These are phyloP conservation scores for Phoenix roebelenii DNA, from an alignment of 176 grass and related monocot species.

Conservation along the genomic window DNA sequence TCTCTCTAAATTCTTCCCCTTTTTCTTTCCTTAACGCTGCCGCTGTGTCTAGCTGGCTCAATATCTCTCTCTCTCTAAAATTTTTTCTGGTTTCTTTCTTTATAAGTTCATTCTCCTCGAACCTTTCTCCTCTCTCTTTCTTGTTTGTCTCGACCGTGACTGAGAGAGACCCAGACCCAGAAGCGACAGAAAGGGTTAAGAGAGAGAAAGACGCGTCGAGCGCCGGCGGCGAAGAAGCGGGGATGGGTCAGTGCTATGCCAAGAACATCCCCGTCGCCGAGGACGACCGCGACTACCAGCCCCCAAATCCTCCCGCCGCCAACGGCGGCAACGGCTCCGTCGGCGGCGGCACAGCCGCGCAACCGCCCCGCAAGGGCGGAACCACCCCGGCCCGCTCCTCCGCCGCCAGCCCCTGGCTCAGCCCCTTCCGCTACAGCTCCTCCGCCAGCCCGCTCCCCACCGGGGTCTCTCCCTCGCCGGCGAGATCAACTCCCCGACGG, in stretches of 20 bases:
- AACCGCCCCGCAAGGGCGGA: conserved; percentile 13
- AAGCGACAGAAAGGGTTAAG: background rate
- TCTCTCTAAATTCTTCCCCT: conserved; percentile 7
- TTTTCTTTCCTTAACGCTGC: background rate
- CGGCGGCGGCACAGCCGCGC: conserved; percentile 7
- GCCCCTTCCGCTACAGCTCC: conserved; percentile 44
- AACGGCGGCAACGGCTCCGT: background rate
- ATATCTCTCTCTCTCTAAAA: conserved; percentile 2
- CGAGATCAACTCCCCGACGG: conserved; percentile 70
- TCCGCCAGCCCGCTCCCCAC: conserved; percentile 52
- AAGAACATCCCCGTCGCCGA: conserved; percentile 36
- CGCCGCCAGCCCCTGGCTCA: conserved; percentile 41
- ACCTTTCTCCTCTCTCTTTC: conserved; percentile 18
- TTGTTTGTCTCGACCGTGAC: no score
- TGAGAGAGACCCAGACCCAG: background rate
- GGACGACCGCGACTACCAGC: conserved; percentile 18
- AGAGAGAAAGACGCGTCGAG: background rate
- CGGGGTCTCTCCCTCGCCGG: conserved; percentile 76
- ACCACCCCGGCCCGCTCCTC: conserved; percentile 40
- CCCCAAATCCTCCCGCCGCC: conserved; percentile 20
- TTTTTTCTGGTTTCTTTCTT: no score
- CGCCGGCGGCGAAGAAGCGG: background rate
- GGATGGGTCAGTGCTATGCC: conserved; percentile 91
- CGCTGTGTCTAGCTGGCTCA: conserved; percentile 23
- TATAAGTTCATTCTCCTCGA: background rate